Conservation (phyloP, 1,284 basidiomycete genomes). For the Neolentinus lepideus region DNA sequence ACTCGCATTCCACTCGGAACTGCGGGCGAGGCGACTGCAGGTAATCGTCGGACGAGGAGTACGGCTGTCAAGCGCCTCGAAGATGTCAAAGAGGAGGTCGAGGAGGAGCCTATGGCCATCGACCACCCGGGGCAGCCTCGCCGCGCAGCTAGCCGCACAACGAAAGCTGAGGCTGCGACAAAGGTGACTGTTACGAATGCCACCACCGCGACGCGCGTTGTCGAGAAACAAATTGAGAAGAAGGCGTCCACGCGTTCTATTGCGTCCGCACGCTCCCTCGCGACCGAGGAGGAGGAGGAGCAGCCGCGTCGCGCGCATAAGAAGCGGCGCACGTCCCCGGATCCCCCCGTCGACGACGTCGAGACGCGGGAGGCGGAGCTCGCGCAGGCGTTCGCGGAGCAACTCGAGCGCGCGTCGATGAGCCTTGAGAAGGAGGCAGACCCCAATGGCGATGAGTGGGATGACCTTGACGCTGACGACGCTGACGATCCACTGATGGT, state of each 20-base stretch:
- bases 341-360: constrained; percentile 57
- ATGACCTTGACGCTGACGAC: constrained; percentile 91
- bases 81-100: constrained; percentile 30
- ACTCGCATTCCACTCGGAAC: constrained; percentile 20
- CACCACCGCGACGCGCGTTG: background rate
- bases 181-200: background rate
- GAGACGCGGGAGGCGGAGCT: constrained; percentile 23
- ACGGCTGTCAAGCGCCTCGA: constrained; percentile 20
- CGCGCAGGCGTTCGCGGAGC: constrained; percentile 18
- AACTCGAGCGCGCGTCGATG: constrained; percentile 25
- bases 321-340: constrained; percentile 69
- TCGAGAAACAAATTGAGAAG: background rate
- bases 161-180: background rate
- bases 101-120: constrained; percentile 53
- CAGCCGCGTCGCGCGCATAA: constrained; percentile 52
- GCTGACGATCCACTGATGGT: constrained; percentile 96
- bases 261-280: background rate
- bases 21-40: constrained; percentile 21
- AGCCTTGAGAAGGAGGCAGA: constrained; percentile 41
- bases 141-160: background rate
- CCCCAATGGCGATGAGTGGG: constrained; percentile 61
- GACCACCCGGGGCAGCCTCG: constrained; percentile 26
- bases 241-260: background rate
- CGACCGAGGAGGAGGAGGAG: constrained; percentile 29
- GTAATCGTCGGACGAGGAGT: constrained; percentile 20